Evolutionary conservation across 2,329 filamentous ascomycete genomes (phyloP), one percentile per base, ranked within the genome.

Genomic region (Coniochaeta prunicola): DNA sequence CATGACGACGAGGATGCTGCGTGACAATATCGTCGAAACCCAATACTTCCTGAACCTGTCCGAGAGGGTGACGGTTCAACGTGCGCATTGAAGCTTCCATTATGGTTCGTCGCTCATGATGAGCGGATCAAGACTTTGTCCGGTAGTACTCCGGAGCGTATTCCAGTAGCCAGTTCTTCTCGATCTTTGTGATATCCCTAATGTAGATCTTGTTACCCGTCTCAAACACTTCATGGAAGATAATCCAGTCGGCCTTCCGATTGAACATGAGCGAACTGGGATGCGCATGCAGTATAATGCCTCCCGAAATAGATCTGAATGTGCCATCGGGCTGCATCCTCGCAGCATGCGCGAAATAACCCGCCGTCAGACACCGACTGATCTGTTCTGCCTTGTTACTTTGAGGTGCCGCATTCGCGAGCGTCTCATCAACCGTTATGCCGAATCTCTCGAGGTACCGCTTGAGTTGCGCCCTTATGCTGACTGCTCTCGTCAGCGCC

Each of bases 241-340:
- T 83, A 10, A 97, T 92, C 92, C 93, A 97, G 63, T 97, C 92
- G 12, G 91, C 91, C 76, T 96, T 97, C 59, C 92, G 86, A 72
- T 96, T 96, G 78, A 97, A 97, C 86, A 97, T 91, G 65, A 97
- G 76, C 40, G 90, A 96, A 68, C 86, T 96, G 0, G 94, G 94
- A 73, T 99, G 94, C 24, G 92, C 91, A 76, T 96, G 84, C 57
- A 97, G 77, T 4, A 86, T 83, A 56, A 88, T 88, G 40, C 85
- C 86, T 31, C 91, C 91, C 61, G 87, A 87, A n/a, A 96, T 87
- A 56, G 91, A 93, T 65, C 84, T 85, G 71, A 96, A 97, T 4
- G 85, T 92, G 15, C 94, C 94, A 76, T 97, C 93, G 0, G 90
- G 82, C 72, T 96, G 91, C 92, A 97, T 97, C 69, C 87, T 86